Percentiles rank a stretch among this genome's conserved stretches.
These are phyloP conservation scores for Eurotiales sp. DNA, from an alignment of 2,329 filamentous ascomycete genomes.

Conservation along the genomic window DNA sequence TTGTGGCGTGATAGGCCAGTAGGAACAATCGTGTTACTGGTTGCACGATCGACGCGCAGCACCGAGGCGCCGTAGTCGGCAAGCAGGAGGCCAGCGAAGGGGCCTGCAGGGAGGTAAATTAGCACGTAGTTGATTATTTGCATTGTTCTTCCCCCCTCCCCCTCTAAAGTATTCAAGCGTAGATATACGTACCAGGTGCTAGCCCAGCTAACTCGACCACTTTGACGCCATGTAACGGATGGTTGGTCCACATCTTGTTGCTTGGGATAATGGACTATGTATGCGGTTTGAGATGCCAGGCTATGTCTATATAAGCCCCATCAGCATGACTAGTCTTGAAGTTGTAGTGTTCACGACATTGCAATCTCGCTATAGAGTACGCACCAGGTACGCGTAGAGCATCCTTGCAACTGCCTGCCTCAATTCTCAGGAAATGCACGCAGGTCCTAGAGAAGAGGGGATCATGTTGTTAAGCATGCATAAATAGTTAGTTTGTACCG, in stretches of 20 bases:
- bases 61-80: slow-evolving; percentile 86
- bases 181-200: slow-evolving; percentile 53
- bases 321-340: too few relatives aligned
- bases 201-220: slow-evolving; percentile 65
- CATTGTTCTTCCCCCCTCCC: too few relatives aligned
- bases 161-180: too few relatives aligned
- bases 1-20: slow-evolving; percentile 71
- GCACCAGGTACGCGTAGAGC: neutral
- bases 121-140: neutral
- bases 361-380: too few relatives aligned
- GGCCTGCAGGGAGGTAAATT: slow-evolving; percentile 52
- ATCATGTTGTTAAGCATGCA: too few relatives aligned
- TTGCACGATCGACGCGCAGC: slow-evolving; percentile 72
- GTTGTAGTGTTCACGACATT: too few relatives aligned
- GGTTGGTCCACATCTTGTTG: slow-evolving; percentile 16
- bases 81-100: slow-evolving; percentile 83
- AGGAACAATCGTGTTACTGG: slow-evolving; percentile 35
- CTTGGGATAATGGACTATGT: too few relatives aligned
- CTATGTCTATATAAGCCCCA: too few relatives aligned
- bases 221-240: slow-evolving; percentile 55
- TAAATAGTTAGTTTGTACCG: too few relatives aligned
- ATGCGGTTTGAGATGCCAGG: too few relatives aligned
- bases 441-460: too few relatives aligned
- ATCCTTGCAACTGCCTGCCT: neutral
- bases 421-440: neutral